Evolutionary conservation across 2,329 filamentous ascomycete species (phyloP).

Genomic region (Talaromyces sp.): DNA sequence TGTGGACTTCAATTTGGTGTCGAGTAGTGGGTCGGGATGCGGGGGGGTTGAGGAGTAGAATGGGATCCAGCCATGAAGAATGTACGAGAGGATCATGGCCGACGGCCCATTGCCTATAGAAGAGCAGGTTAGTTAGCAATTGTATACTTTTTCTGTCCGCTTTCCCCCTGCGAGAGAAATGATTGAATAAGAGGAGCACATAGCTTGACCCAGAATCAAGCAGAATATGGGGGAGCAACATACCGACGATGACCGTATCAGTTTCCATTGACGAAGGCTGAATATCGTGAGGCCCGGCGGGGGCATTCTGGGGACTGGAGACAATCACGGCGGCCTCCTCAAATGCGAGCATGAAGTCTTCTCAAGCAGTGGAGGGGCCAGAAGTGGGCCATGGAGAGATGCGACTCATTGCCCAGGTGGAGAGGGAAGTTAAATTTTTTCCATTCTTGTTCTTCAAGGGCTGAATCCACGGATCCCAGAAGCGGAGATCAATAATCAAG

Average conservation of each 20-base stretch:
- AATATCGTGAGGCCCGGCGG: slow-evolving; percentile 25
- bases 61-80: slow-evolving; percentile 63
- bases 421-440: neutral
- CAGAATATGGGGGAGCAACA: slow-evolving; percentile 28
- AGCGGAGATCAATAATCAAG: slow-evolving; percentile 28
- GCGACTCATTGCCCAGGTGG: slow-evolving; percentile 6
- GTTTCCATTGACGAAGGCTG: slow-evolving; percentile 35
- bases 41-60: slow-evolving; percentile 54
- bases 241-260: slow-evolving; percentile 51
- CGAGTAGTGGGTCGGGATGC: slow-evolving; percentile 61
- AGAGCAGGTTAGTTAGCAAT: neutral
- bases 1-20: slow-evolving; percentile 55
- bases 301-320: slow-evolving; percentile 31
- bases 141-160: neutral
- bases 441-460: neutral
- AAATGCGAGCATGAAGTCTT: neutral
- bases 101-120: slow-evolving; percentile 62
- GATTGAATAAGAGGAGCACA: neutral
- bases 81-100: slow-evolving; percentile 64
- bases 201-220: too few relatives aligned
- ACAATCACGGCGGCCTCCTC: slow-evolving; percentile 8
- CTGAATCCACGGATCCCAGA: slow-evolving; percentile 1
- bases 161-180: too few relatives aligned
- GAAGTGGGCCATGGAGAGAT: slow-evolving; percentile 13
- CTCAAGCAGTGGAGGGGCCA: slow-evolving; percentile 25